Evolutionary conservation across 2,329 filamentous ascomycete species (phyloP).

Genomic region (Hypoxylon sp.): DNA sequence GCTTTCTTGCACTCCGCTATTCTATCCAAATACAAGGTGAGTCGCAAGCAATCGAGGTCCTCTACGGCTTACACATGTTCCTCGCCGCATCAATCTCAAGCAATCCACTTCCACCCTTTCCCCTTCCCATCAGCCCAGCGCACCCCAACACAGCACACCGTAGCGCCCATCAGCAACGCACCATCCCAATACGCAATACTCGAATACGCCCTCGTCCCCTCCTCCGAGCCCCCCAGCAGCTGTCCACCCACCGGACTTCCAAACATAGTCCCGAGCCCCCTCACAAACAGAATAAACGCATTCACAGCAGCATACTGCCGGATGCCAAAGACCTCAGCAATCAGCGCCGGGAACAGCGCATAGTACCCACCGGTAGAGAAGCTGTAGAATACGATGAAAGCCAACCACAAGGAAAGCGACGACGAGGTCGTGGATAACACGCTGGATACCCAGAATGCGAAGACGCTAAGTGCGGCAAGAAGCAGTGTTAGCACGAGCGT

Average conservation of each 20-base stretch:
- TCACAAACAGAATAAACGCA: constrained; percentile 62
- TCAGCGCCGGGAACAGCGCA: constrained; percentile 62
- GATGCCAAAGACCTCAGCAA: constrained; percentile 65
- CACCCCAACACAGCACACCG: constrained; percentile 59
- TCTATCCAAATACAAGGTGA: neutral
- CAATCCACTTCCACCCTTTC: constrained; percentile 60
- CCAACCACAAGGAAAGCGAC: constrained; percentile 57
- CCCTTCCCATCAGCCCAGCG: constrained; percentile 59
- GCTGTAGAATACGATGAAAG: constrained; percentile 62
- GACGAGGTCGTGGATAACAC: constrained; percentile 50
- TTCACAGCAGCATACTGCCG: constrained; percentile 64
- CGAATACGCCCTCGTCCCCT: constrained; percentile 55
- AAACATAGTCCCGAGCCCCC: constrained; percentile 61
- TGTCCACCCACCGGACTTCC: constrained; percentile 62
- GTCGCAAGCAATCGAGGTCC: neutral
- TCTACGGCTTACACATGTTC: neutral
- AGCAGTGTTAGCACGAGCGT: constrained; percentile 61
- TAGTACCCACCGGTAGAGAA: constrained; percentile 62
- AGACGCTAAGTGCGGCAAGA: constrained; percentile 56
- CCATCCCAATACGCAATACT: constrained; percentile 61
- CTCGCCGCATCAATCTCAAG: constrained; percentile 45
- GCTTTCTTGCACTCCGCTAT: neutral
- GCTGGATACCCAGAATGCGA: constrained; percentile 58
- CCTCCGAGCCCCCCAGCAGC: constrained; percentile 55
- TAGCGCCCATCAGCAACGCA: constrained; percentile 58